phyloP scores from a whole-genome alignment of 2,329 filamentous ascomycete genomes.

The Monascus ruber region DNA sequence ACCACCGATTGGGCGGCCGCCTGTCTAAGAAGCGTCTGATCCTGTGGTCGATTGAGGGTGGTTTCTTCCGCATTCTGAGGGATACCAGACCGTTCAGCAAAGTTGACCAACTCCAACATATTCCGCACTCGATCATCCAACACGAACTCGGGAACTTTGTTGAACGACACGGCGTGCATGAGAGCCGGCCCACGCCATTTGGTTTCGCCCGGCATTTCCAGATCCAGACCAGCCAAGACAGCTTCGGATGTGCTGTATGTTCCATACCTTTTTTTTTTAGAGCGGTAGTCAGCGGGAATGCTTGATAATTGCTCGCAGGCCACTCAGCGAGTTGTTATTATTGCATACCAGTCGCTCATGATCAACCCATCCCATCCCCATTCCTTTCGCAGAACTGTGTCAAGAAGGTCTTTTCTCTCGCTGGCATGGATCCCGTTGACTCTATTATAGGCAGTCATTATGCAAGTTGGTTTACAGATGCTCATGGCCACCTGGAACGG shows the following conservation, averaged over 20 bases:
- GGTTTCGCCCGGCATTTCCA: constrained; percentile 38
- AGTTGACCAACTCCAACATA: constrained; percentile 50
- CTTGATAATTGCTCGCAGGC: no score
- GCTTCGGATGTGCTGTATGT: constrained; percentile 36
- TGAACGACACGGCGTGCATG: constrained; percentile 38
- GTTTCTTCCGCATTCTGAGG: constrained; percentile 45
- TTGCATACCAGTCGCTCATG: constrained; percentile 35
- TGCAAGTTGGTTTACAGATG: constrained; percentile 42
- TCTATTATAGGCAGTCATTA: constrained; percentile 51
- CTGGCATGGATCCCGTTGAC: constrained; percentile 41
- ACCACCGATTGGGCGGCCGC: constrained; percentile 61
- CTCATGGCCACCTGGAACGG: constrained; percentile 52
- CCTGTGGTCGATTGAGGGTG: constrained; percentile 48
- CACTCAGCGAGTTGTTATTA: no score
- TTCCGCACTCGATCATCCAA: constrained; percentile 49
- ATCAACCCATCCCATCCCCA: constrained; percentile 37
- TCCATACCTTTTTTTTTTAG: constrained; percentile 25
- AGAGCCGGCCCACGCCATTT: constrained; percentile 31
- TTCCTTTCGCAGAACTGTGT: constrained; percentile 34
- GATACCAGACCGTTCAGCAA: constrained; percentile 42
- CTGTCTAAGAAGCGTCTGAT: constrained; percentile 51
- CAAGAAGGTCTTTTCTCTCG: constrained; percentile 30
- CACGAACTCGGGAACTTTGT: constrained; percentile 45
- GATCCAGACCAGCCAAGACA: constrained; percentile 35
- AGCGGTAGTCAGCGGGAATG: no score